A percentile compares a stretch with the other conserved stretches of the same genome.
These are phyloP conservation scores for Cystofilobasidium capitatum DNA, from an alignment of 768 basidiomycete species.

Conservation along the genomic window DNA sequence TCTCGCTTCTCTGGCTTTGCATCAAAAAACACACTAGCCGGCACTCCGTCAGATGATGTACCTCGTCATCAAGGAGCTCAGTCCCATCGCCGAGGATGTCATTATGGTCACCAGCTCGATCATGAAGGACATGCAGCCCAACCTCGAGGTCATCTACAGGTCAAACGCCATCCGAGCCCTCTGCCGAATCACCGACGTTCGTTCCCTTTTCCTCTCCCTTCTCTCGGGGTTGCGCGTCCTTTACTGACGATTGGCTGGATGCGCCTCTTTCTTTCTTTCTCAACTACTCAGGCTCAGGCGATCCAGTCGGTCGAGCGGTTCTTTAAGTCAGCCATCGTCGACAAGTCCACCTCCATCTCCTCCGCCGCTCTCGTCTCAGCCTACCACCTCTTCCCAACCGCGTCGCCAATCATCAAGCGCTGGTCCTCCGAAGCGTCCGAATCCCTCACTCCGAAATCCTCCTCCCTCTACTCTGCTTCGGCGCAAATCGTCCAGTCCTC, in stretches of 20 bases:
- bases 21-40: conserved; percentile 51
- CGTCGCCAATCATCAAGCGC: conserved; percentile 91
- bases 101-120: conserved; percentile 99
- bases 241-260: conserved; percentile 26
- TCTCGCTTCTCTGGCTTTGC: conserved; percentile 23
- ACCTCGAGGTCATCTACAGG: conserved; percentile 94
- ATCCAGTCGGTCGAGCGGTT: conserved; percentile 96
- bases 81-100: conserved; percentile 91
- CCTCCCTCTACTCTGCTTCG: conserved; percentile 47
- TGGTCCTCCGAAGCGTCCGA: conserved; percentile 99
- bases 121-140: conserved; percentile 99
- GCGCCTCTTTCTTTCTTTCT: background rate
- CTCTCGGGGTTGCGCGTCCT: background rate
- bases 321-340: conserved; percentile 98
- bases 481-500: conserved; percentile 70
- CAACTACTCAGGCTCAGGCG: conserved; percentile 48
- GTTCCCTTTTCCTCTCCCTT: conserved; percentile 38
- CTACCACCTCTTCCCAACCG: conserved; percentile 86
- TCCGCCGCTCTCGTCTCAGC: conserved; percentile 94
- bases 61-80: conserved; percentile 94
- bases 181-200: conserved; percentile 91
- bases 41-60: conserved; percentile 97
- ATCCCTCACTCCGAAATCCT: conserved; percentile 79
- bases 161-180: conserved; percentile 95
- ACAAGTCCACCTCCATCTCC: conserved; percentile 87